A percentile compares a stretch with the other conserved stretches of the same genome.
Evolutionary conservation across 345 rosid species (phyloP).

Genomic region (Populus alba): DNA sequence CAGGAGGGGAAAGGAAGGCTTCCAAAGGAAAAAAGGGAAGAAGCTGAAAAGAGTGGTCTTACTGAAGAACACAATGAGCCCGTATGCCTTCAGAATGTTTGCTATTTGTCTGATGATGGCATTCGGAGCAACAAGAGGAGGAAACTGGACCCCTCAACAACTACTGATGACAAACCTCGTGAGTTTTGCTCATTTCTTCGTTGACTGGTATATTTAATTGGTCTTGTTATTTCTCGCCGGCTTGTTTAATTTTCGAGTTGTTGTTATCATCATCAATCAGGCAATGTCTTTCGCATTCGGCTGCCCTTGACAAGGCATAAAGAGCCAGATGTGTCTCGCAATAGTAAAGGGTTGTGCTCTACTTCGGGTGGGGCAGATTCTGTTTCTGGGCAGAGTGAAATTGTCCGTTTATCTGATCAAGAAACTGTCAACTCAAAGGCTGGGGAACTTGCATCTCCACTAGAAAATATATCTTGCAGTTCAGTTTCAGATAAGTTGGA

Average conservation of each 20-base stretch:
- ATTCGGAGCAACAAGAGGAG: constrained; percentile 43
- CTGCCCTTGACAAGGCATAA: constrained; percentile 32
- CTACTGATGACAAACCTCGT: constrained; percentile 3
- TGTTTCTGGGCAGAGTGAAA: not conserved
- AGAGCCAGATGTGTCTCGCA: constrained; percentile 4
- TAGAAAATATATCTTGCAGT: not conserved
- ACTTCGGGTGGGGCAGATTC: constrained; percentile 16
- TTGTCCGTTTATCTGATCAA: not conserved
- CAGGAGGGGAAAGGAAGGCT: not conserved
- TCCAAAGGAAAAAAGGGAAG: constrained; percentile 17
- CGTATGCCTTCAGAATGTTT: constrained; percentile 19
- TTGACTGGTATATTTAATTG: not conserved
- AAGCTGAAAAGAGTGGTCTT: constrained; percentile 55
- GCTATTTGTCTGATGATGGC: constrained; percentile 49
- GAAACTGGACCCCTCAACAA: constrained; percentile 22
- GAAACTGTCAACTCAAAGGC: not conserved
- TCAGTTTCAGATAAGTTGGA: not conserved
- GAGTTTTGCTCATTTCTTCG: not conserved
- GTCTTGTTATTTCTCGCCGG: not conserved
- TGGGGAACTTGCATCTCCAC: not conserved
- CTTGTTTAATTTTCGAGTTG: not conserved
- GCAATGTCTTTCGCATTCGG: constrained; percentile 47
- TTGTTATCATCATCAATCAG: constrained; percentile 27
- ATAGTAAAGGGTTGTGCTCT: constrained; percentile 17
- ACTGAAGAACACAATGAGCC: constrained; percentile 62